A percentile compares a stretch with the other conserved stretches of the same genome.
Conservation (phyloP, 1,284 basidiomycete genomes). For the Fomitopsis schrenkii region DNA sequence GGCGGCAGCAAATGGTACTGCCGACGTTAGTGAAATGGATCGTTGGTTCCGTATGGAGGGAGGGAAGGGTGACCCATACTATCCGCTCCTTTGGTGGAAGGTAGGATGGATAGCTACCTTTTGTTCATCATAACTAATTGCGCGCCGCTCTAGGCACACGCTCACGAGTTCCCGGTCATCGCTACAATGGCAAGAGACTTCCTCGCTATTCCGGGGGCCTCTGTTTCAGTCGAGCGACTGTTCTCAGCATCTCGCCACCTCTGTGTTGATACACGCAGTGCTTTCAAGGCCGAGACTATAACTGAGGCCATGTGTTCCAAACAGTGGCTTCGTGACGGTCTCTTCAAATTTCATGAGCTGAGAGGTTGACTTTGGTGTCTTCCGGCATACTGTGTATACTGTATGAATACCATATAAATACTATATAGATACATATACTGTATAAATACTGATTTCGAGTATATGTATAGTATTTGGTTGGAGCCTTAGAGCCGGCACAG, state of each 20-base stretch:
- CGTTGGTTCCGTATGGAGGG: too few species aligned
- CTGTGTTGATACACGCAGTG: conserved; percentile 24
- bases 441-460: too few species aligned
- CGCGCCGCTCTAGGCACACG: conserved; percentile 13
- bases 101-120: conserved; percentile 2
- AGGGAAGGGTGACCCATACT: too few species aligned
- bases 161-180: conserved; percentile 20
- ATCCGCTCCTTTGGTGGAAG: conserved; percentile 17
- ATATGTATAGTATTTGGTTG: too few species aligned
- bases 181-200: conserved; percentile 28
- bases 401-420: too few species aligned
- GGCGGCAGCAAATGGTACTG: not conserved
- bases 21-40: not conserved
- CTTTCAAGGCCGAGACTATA: conserved; percentile 27
- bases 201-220: conserved; percentile 32
- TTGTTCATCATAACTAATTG: not conserved
- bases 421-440: too few species aligned
- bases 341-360: conserved; percentile 13
- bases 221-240: too few species aligned
- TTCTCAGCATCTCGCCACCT: conserved; percentile 31
- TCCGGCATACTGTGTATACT: too few species aligned
- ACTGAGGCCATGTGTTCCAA: conserved; percentile 24
- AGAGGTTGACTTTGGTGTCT: not conserved
- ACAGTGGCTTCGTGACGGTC: conserved; percentile 24
- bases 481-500: too few species aligned